Evolutionary conservation across 2,329 filamentous ascomycete genomes (phyloP), one percentile per base, ranked within the genome.

Genomic region (Proliferodiscus dingleyae): DNA sequence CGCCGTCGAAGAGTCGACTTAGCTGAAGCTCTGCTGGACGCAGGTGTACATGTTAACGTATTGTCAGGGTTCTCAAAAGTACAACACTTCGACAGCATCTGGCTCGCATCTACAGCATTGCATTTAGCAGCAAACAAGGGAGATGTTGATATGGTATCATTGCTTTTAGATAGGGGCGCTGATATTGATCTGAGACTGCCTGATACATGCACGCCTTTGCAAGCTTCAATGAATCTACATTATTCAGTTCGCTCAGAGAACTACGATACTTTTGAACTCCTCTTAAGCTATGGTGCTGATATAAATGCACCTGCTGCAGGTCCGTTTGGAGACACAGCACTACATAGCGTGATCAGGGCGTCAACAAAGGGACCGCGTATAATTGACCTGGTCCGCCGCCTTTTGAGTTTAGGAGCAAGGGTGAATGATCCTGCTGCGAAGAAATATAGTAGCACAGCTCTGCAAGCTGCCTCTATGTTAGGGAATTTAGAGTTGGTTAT

Each of bases 1-100:
- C 19, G 32, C 16, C 32, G 32, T 10, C 2, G 32, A 34, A 34
- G 16, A 9, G 11, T 8, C 4, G 6, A 21, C 11, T 34, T 34
- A 2, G 32, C 18, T 5, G 5, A 21, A 21, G 19, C 19, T 10
- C 11, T 34, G 32, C 16, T 34, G 4, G 32, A 34, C 18, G 16
- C 32, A 7, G 32, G 32, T n/a, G 32, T 18, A 18, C n/a, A 34
- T 21, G 9, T 34, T 15, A 18, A 18, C 9, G 15, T 15, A 10
- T 10, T 21, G 18, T 15, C 32, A 18, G 10, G 6, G 8, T 10
- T 18, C 2, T 4, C 32, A n/a, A 13, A 29, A 29, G 9, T 29
- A 2, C 9, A 3, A 3, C 3, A 9, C 3, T 1, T 3, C 26
- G 9, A 4, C n/a, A 2, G 26, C n/a, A 4, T 2, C 1, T 3